Evolutionary conservation across 1,139 yeast genomes (phyloP), one percentile per base, ranked within the genome.

Genomic region (Kluyveromyces sp.): DNA sequence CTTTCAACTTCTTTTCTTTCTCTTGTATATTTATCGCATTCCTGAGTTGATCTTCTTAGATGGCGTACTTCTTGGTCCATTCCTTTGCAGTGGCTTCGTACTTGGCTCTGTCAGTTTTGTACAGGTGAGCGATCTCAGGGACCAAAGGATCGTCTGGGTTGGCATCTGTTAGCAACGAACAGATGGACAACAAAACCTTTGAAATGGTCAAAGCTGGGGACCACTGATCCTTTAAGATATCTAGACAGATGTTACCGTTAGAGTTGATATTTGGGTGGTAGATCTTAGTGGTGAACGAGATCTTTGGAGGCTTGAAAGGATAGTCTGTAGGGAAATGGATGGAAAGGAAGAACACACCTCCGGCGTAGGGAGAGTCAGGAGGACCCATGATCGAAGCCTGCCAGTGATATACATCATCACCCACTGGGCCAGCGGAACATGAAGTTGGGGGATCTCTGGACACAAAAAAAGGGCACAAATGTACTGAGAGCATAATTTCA

Each of bases 101-200:
- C 69, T 89, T 86, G 47, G 88, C 74, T 66, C 95, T 78, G 71
- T 92, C 97, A 55, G 88, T 87, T 74, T 89, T 89, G 74, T 92
- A 94, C 55, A 88, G 80, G 65, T 92, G 95, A 49, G 98, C 98
- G 60, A 92, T 92, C 70, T 92, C 98, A 22, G 97, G 97, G 40
- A 92, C 99, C 65, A 94, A 79, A 48, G 98, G 98, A 73, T 92
- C 98, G 67, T 92, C 98, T 28, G 98, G 98, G 64, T 92, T 92
- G 44, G 98, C 97, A 67, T 92, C 97, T 36, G 97, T 92, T 64
- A 86, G 76, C 68, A 87, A 74, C 22, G 95, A 87, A 65, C 95
- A 86, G 63, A 87, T 86, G 42, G 95, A 85, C 58, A 87, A 74
- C 58, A 87, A 75, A 41, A 87, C 94, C 71, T 87, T 87, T 31